A percentile compares a stretch with the other conserved stretches of the same genome.
Conservation (phyloP, 148 eudicot genomes). For the Oxyria digyna region DNA sequence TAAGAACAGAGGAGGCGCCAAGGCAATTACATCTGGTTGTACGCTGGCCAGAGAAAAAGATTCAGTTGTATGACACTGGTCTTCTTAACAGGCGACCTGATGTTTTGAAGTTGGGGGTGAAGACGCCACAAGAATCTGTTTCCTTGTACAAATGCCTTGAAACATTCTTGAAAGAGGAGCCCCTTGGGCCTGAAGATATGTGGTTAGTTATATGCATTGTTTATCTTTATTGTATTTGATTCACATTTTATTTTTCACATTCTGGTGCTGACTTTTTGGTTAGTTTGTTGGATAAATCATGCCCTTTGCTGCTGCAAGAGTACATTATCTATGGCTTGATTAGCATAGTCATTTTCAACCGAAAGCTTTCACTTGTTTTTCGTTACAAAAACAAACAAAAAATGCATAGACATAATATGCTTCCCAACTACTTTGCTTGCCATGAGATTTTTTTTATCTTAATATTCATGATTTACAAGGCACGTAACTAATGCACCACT, state of each 20-base stretch:
- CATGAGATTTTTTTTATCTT: neutral
- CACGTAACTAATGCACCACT: neutral
- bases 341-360: neutral
- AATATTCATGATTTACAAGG: neutral
- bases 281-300: neutral
- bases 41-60: conserved; percentile 63
- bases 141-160: conserved; percentile 72
- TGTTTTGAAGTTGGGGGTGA: conserved; percentile 60
- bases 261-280: neutral
- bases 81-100: conserved; percentile 53
- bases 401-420: neutral
- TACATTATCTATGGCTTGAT: neutral
- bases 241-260: neutral
- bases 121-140: conserved; percentile 65
- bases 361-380: neutral
- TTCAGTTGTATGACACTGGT: conserved; percentile 38
- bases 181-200: conserved; percentile 89
- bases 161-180: conserved; percentile 84
- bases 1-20: conserved; percentile 23
- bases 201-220: conserved; percentile 57
- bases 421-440: neutral
- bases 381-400: neutral
- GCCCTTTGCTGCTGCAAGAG: neutral
- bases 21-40: conserved; percentile 50
- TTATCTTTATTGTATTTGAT: neutral